Conservation (phyloP, 2,329 filamentous ascomycete genomes). For the Talaromyces marneffei region DNA sequence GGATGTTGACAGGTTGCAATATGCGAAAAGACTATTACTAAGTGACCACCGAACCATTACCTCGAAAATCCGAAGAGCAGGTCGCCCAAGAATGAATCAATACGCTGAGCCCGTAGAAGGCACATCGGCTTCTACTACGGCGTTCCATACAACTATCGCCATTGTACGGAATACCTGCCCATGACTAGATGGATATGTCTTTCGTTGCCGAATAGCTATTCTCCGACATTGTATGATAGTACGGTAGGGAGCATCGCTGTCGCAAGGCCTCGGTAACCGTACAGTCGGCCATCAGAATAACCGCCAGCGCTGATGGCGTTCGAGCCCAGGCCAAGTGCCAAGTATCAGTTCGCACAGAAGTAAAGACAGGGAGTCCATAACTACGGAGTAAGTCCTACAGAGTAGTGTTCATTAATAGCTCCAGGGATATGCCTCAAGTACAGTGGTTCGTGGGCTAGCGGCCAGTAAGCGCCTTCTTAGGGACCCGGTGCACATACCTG, state of each 20-base stretch:
- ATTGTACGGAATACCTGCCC: no score
- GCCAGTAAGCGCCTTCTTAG: neutral
- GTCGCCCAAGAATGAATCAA: neutral
- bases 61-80: neutral
- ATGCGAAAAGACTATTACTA: no score
- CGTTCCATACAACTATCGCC: neutral
- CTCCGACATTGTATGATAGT: neutral
- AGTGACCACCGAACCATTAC: neutral
- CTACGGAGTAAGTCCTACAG: neutral
- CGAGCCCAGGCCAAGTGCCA: neutral
- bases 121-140: neutral
- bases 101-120: neutral
- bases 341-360: neutral
- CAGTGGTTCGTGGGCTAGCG: no score
- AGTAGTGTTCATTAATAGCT: no score
- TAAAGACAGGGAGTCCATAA: neutral
- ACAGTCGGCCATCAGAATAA: neutral
- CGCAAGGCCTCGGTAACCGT: neutral
- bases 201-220: neutral
- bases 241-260: neutral
- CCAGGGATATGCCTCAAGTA: no score
- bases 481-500: neutral
- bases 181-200: neutral
- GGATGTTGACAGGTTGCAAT: neutral
- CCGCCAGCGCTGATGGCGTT: no score